Conservation (phyloP, 768 basidiomycete genomes). For the Gelatoporia subvermispora region DNA sequence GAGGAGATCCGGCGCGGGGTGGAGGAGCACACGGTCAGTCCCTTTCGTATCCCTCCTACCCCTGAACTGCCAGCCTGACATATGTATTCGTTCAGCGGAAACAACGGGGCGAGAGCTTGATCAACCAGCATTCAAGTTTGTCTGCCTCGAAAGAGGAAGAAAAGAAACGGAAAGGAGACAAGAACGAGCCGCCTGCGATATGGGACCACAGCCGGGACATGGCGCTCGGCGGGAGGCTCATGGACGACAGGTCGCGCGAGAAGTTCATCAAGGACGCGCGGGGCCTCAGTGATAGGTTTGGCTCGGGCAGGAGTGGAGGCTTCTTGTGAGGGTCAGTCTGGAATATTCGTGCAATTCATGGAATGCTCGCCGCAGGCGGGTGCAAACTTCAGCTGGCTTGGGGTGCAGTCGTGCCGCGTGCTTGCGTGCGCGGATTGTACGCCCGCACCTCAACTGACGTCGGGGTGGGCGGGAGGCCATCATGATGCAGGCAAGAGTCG, state of each 20-base stretch:
- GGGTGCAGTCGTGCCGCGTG: too few relatives aligned
- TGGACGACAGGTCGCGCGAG: slow-evolving; percentile 82
- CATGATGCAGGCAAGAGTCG: too few relatives aligned
- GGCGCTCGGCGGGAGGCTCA: slow-evolving; percentile 77
- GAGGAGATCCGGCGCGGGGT: slow-evolving; percentile 68
- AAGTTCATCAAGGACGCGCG: slow-evolving; percentile 78
- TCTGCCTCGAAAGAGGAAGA: slow-evolving; percentile 30
- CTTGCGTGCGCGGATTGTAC: too few relatives aligned
- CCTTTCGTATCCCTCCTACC: not conserved
- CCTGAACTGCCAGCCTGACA: not conserved
- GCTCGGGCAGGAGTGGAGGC: slow-evolving; percentile 62
- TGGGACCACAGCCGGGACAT: slow-evolving; percentile 95
- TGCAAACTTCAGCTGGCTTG: too few relatives aligned
- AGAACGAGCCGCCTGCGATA: slow-evolving; percentile 58
- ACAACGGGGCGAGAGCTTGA: slow-evolving; percentile 19
- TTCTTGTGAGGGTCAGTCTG: slow-evolving; percentile 36
- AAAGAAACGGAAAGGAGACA: slow-evolving; percentile 35
- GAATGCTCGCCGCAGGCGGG: too few relatives aligned
- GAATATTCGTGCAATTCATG: too few relatives aligned
- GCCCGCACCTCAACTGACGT: too few relatives aligned
- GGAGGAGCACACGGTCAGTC: slow-evolving; percentile 71
- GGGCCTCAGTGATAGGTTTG: slow-evolving; percentile 80
- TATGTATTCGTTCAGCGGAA: slow-evolving; percentile 23
- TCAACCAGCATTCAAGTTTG: slow-evolving; percentile 41
- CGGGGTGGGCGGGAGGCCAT: too few relatives aligned